Evolutionary conservation across 2,329 filamentous ascomycete species (phyloP).

Genomic region (Fusarium haematococcum): DNA sequence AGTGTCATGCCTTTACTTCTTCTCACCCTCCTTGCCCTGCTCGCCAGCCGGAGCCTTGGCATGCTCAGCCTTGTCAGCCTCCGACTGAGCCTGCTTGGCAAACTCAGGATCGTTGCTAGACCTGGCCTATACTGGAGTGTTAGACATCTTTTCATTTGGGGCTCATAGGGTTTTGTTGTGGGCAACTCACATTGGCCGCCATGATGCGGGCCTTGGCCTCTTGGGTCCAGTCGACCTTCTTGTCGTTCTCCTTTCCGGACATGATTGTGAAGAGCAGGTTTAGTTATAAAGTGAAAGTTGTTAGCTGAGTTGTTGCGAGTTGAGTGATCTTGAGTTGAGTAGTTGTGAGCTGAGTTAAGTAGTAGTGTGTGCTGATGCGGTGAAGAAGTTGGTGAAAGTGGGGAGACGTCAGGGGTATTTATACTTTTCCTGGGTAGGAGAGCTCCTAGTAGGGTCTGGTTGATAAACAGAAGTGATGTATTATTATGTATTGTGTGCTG

Average conservation of each 20-base stretch:
- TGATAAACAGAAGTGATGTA: not conserved
- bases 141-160: not conserved
- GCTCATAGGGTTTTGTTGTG: too few relatives aligned
- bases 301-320: not conserved
- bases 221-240: conserved; percentile 3
- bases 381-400: not conserved
- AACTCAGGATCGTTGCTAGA: conserved; percentile 10
- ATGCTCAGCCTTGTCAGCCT: conserved; percentile 1
- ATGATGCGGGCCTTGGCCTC: conserved; percentile 19
- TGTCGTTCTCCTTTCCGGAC: not conserved
- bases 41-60: not conserved
- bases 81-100: conserved; percentile 2
- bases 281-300: not conserved
- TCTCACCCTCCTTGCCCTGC: not conserved
- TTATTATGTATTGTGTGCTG: not conserved
- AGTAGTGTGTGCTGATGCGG: not conserved
- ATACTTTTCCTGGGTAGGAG: conserved; percentile 1
- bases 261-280: conserved; percentile 8
- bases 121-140: conserved; percentile 2
- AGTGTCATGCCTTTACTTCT: conserved; percentile 17
- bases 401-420: conserved; percentile 6
- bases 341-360: not conserved
- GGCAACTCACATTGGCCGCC: not conserved
- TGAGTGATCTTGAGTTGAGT: not conserved
- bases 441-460: not conserved